phyloP scores from a whole-genome alignment of 306 rosid species.

The Notholithocarpus densiflorus region DNA sequence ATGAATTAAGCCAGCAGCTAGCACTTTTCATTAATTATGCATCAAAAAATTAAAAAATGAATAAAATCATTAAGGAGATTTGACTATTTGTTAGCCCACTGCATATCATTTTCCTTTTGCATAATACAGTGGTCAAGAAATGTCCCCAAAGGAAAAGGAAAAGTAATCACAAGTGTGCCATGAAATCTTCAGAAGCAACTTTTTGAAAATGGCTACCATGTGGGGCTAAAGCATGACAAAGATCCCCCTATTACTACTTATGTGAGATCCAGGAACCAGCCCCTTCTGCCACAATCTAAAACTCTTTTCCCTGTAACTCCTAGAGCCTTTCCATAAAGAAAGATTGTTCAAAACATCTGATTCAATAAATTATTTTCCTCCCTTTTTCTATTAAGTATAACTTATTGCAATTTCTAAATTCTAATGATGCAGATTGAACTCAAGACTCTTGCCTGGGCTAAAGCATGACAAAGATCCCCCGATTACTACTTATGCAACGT shows the following conservation, averaged over 20 bases:
- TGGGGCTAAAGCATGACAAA: background rate
- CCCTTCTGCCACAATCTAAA: background rate
- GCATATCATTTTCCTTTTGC: background rate
- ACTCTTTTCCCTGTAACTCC: background rate
- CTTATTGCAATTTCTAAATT: background rate
- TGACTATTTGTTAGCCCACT: background rate
- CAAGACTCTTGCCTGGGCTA: background rate
- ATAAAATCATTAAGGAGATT: background rate
- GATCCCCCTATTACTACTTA: background rate
- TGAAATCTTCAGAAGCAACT: background rate
- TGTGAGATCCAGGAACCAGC: background rate
- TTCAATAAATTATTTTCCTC: too few relatives aligned
- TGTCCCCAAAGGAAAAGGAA: background rate
- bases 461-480: background rate
- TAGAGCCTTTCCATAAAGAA: background rate
- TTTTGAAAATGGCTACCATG: background rate
- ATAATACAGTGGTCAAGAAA: background rate
- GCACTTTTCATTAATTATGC: background rate
- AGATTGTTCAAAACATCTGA: too few relatives aligned
- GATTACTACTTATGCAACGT: background rate
- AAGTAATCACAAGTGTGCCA: background rate
- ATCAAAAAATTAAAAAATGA: background rate
- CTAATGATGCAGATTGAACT: background rate
- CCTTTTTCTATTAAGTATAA: too few relatives aligned
- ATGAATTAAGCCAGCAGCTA: background rate